Conservation (phyloP, 306 rosid species). For the Cucurbita pepo region DNA sequence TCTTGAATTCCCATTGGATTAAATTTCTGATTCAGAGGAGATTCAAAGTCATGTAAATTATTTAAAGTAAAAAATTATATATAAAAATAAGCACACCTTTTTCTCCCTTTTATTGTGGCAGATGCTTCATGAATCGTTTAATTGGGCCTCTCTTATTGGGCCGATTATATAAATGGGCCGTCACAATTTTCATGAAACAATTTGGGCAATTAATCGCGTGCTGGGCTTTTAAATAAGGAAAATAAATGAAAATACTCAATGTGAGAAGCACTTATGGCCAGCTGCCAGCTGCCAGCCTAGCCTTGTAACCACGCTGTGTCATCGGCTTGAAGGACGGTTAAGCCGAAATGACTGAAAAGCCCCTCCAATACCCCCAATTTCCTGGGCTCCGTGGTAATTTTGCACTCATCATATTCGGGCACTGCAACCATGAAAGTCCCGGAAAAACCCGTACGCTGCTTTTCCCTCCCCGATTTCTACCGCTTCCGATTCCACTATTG, state of each 20-base stretch:
- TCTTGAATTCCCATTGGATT: background rate
- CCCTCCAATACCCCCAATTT: background rate
- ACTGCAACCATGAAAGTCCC: background rate
- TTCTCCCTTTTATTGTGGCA: background rate
- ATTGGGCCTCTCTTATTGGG: background rate
- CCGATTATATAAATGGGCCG: background rate
- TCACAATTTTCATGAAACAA: too few species aligned
- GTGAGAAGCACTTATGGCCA: background rate
- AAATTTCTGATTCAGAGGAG: background rate
- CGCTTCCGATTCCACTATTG: constrained; percentile 4
- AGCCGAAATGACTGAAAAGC: background rate
- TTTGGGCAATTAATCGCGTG: too few species aligned
- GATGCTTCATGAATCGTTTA: background rate
- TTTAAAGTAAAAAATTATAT: background rate
- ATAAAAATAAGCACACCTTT: too few species aligned
- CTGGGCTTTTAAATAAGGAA: background rate
- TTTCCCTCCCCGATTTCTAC: constrained; percentile 57
- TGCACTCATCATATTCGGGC: too few species aligned
- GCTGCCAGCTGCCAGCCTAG: constrained; percentile 2
- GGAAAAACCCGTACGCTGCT: background rate
- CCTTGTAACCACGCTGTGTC: constrained; percentile 24
- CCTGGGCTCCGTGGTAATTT: constrained; percentile 6
- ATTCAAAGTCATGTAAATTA: background rate
- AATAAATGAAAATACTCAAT: background rate
- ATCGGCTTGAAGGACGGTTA: background rate